Base-by-base conservation (phyloP, 345 rosid species). In the Anastatica hierochuntica region DNA sequence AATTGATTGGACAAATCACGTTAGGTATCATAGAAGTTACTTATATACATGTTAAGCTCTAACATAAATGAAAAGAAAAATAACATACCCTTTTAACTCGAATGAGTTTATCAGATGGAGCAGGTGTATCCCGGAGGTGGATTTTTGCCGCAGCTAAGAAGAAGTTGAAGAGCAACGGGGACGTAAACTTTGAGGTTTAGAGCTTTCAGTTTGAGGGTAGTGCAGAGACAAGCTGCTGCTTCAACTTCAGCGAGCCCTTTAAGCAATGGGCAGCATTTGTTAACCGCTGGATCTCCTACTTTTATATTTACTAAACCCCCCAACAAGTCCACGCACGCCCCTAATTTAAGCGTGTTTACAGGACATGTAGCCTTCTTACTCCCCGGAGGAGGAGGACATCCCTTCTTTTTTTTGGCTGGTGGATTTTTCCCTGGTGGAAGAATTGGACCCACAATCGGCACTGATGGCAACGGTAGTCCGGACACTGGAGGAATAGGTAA, bases 71-170 rank as follows among this genome's bases (percentile, higher is more conserved):
- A n/a, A 49, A 35, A 26, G 39, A 6, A 41, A 49, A 14, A 14
- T 43, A 35, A 31, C 53, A 24, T 65, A 65, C 64, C 40, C 3
- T 29, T 43, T 49, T 18, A 56, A 12, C 2, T 34, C 15, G 46
- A 58, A 10, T 36, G 39, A 34, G 11, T 29, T 42, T 36, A 34
- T 68, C 74, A 84, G 62, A 92, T 64, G 60, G 95, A 30, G 74
- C 98, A 92, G 42, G 96, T 92, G 88, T 69, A 92, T 41, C 96
- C 96, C 16, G 98, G 81, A 71, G 98, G 98, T 14, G 95, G 96
- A 21, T 83, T 78, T 81, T 92, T 92, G 27, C 98, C 98, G 63
- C 98, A 92, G 15, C 94, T 73, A 43, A 88, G 27, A 33, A 92
- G 95, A 24, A 92, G 96, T 74, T 92, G 95, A 60, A 92, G 94